Base-by-base conservation (phyloP, 2,329 filamentous ascomycete species). In the Phaeosphaeria sp. region DNA sequence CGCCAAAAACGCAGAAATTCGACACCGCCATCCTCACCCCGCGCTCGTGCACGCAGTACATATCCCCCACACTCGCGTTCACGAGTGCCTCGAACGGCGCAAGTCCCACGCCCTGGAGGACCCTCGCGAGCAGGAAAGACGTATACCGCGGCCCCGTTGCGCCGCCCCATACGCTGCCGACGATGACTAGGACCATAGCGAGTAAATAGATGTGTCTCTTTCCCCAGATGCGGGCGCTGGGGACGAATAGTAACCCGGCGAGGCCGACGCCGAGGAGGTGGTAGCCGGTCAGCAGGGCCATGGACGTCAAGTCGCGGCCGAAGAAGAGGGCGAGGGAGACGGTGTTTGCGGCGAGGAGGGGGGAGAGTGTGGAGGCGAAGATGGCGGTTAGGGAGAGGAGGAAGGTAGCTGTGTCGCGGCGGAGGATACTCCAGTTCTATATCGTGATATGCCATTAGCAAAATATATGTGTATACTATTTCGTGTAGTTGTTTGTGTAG, bases 61-160 rank as follows among this genome's bases (percentile, higher is more conserved):
- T 75, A 75, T 98, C 94, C 42, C 93, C 94, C 6, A 97, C 91
- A 49, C 88, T 89, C 0, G 92, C 92, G 76, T 96, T 97, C 56
- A 97, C 89, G 22, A 97, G 81, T 1, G 91, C 91, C 78, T 98
- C 94, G 65, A 95, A 97, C 0, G 94, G 93, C 8, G 93, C 93
- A 18, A 93, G 84, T 0, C 90, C 93, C 44, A 97, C 84, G 20
- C 94, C 94, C 77, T 97, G 94, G 55, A 96, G 86, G 51, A 96
- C 85, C 13, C 94, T 84, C 13, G 94, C 90, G 78, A 88, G 91
- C 4, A 95, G 73, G 59, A 97, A 81, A 69, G 87, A 91, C 17
- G 79, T 81, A 75, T 96, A 95, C 74, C 87, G 87, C 40, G 81
- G 83, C 11, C 86, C 84, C 36, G 86, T 87, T 0, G 84, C 86